Base-by-base conservation (phyloP, 805 yeast genomes). In the Metschnikowia hibisci region DNA sequence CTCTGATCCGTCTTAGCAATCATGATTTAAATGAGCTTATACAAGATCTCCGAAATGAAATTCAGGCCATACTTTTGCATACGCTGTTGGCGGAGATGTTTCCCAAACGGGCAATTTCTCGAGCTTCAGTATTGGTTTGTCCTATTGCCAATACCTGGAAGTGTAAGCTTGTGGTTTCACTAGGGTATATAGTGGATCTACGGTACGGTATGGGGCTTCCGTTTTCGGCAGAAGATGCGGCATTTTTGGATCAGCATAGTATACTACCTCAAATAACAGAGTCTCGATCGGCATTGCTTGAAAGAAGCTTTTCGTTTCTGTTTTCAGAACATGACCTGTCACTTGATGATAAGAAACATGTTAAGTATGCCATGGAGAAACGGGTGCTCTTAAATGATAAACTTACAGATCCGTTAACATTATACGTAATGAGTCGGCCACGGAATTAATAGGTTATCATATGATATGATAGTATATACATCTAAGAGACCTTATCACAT, bases 351-450 rank as follows among this genome's bases (percentile, higher is more conserved):
- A 55, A 57, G 42, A 55, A 57, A 34, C 18, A 22, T 8, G 23
- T 55, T 16, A 46, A 42, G 22, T 55, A 51, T 28, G 44, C 37
- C 36, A 44, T 52, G 15, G 39, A 45, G 9, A 31, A 29, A 11
- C 41, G 34, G 14, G 31, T 36, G 27, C 49, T 58, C 4, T 20
- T 35, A 10, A 52, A 52, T 40, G 48, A 39, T 32, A 32, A 36
- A n/a, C 43, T 59, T 8, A 36, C 46, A 2, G 57, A 51, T 30
- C 42, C 55, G 12, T 41, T 59, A 20, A 52, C 47, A 15, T 20
- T 60, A 10, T 60, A 53, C 34, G 58, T 58, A 32, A 47, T 50
- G n/a, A 52, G 53, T 18, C 37, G 60, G 22, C 62, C 62, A 15
- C 22, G 51, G 14, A 20, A 15, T 16, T 18, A 16, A 13, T 12